Conservation (phyloP, 2,329 filamentous ascomycete genomes). For the Chrysosporium queenslandicum region DNA sequence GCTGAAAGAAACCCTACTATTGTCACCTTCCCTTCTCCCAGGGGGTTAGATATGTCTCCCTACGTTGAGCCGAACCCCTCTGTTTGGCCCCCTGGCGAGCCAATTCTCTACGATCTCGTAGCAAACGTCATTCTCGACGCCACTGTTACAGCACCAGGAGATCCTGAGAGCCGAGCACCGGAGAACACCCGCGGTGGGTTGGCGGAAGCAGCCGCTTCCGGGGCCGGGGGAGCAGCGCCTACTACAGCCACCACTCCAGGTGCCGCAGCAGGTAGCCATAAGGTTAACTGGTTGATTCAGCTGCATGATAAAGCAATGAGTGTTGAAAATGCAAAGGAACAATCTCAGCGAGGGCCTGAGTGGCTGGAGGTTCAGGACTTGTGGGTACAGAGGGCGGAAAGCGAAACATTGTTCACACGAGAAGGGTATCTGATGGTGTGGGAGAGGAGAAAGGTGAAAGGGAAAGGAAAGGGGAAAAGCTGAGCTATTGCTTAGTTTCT, state of each 20-base stretch:
- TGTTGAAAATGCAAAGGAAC: constrained; percentile 26
- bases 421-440: constrained; percentile 95
- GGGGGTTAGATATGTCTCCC: constrained; percentile 73
- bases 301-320: constrained; percentile 61
- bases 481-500: background rate
- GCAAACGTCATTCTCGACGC: constrained; percentile 66
- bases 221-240: constrained; percentile 13
- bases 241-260: constrained; percentile 35
- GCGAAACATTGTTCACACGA: constrained; percentile 80
- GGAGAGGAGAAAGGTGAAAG: constrained; percentile 60
- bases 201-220: constrained; percentile 27
- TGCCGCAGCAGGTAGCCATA: constrained; percentile 81
- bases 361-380: constrained; percentile 94
- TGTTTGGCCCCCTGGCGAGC: constrained; percentile 61
- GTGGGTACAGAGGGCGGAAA: constrained; percentile 80
- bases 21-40: constrained; percentile 82
- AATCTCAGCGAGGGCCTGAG: constrained; percentile 49
- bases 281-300: constrained; percentile 93
- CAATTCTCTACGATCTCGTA: constrained; percentile 89
- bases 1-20: constrained; percentile 95
- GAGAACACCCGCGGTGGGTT: constrained; percentile 30
- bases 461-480: constrained; percentile 34
- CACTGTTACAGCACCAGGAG: constrained; percentile 56
- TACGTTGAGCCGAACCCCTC: constrained; percentile 82
- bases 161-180: constrained; percentile 30